phyloP scores from a whole-genome alignment of 768 basidiomycete genomes.

The Cantharellus cinnabarinus region DNA sequence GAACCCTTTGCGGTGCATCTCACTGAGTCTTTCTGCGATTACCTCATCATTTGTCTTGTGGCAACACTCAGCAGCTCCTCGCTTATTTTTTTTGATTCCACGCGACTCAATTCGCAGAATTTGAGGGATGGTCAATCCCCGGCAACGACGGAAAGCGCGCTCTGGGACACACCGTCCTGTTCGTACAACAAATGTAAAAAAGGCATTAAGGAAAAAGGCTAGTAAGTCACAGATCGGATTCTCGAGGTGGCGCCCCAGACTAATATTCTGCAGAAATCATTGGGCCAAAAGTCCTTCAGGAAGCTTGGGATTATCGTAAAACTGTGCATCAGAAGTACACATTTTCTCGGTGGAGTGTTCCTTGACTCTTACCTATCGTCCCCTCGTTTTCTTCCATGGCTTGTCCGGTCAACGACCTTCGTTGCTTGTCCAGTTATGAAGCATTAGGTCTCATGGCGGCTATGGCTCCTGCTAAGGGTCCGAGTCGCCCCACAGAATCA shows the following conservation, averaged over 20 bases:
- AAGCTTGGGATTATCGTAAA: slow-evolving; percentile 71
- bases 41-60: too few relatives aligned
- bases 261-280: slow-evolving; percentile 30
- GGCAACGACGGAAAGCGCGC: slow-evolving; percentile 71
- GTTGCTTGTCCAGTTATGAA: slow-evolving; percentile 33
- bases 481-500: background rate
- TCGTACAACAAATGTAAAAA: slow-evolving; percentile 39
- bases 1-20: too few relatives aligned
- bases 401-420: too few relatives aligned
- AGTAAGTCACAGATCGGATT: background rate
- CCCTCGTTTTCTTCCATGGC: too few relatives aligned
- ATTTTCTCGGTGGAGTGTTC: background rate
- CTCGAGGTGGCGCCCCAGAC: background rate
- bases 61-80: too few relatives aligned
- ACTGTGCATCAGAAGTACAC: slow-evolving; percentile 85
- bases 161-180: slow-evolving; percentile 57
- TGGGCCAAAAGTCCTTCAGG: slow-evolving; percentile 61
- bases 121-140: slow-evolving; percentile 67
- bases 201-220: slow-evolving; percentile 25
- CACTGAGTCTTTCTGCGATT: too few relatives aligned
- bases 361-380: too few relatives aligned
- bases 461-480: slow-evolving; percentile 14
- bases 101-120: too few relatives aligned
- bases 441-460: slow-evolving; percentile 52
- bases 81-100: too few relatives aligned